Conservation (phyloP, 2,329 filamentous ascomycete species). For the Calycina herbarum region DNA sequence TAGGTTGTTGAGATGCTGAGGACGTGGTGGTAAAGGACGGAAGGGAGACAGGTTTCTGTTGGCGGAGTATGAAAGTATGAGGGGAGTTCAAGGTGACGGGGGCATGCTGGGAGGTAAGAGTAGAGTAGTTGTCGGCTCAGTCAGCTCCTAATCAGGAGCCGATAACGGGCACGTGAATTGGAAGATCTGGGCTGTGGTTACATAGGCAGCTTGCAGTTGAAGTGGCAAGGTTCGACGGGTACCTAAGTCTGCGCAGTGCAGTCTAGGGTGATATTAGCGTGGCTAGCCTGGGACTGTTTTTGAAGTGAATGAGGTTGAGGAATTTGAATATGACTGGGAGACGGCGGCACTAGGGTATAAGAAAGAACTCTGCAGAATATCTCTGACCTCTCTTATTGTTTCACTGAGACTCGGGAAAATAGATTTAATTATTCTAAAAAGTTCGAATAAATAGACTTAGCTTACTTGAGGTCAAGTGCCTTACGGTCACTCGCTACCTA, state of each 20-base stretch:
- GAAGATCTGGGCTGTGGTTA: neutral
- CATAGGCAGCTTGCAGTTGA: neutral
- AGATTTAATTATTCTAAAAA: no score
- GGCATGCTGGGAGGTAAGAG: neutral
- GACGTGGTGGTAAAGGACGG: neutral
- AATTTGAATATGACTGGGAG: no score
- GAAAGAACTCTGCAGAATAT: no score
- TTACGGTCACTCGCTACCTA: no score
- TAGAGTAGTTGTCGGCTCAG: neutral
- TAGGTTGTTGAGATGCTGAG: neutral
- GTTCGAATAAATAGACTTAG: no score
- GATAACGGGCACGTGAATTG: constrained; percentile 5
- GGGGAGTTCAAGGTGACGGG: neutral
- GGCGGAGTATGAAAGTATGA: neutral
- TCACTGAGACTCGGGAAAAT: no score
- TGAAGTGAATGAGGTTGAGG: no score
- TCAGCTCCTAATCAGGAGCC: constrained; percentile 4
- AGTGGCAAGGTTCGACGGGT: neutral
- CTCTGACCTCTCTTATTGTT: no score
- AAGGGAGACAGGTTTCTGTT: neutral
- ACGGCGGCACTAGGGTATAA: no score
- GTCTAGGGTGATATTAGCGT: neutral
- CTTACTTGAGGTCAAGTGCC: no score
- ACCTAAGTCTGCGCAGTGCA: neutral
- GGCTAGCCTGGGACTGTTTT: neutral